phyloP scores from a whole-genome alignment of 1,284 basidiomycete genomes.

The Cryptococcus hybrid region DNA sequence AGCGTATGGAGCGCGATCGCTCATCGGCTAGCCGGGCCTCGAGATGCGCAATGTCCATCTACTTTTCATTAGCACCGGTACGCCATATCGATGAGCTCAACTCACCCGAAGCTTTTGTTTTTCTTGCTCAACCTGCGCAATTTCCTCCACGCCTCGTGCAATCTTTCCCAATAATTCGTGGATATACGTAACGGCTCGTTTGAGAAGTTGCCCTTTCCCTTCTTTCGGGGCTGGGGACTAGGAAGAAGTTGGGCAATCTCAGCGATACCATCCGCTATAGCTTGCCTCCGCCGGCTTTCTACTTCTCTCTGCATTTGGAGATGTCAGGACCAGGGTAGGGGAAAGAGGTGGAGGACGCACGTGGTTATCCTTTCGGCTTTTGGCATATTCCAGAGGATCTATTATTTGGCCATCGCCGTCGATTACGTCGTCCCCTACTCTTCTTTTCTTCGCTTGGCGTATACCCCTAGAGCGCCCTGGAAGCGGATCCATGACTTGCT shows the following conservation, averaged over 20 bases:
- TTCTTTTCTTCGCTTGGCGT: constrained; percentile 3
- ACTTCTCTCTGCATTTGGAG: constrained; percentile 77
- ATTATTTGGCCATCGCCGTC: constrained; percentile 22
- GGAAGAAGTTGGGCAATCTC: constrained; percentile 87
- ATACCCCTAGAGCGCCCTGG: no score
- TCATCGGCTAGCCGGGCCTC: constrained; percentile 29
- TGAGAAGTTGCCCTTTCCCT: constrained; percentile 39
- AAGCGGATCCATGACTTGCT: no score
- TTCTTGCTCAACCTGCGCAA: constrained; percentile 19
- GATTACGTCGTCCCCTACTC: not conserved
- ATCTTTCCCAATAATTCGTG: constrained; percentile 21
- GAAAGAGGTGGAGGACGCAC: constrained; percentile 21
- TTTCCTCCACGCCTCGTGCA: constrained; percentile 5
- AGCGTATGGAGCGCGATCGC: constrained; percentile 26
- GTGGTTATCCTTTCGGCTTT: constrained; percentile 45
- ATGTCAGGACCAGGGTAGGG: not conserved
- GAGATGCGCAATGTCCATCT: constrained; percentile 23
- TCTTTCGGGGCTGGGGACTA: constrained; percentile 54
- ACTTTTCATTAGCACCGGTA: not conserved
- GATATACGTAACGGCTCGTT: constrained; percentile 35
- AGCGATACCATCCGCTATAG: constrained; percentile 95
- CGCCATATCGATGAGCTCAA: not conserved
- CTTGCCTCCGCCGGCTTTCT: constrained; percentile 85
- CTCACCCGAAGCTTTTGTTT: constrained; percentile 24
- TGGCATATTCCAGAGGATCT: constrained; percentile 25